Base-by-base conservation (phyloP, 352 stramenopile genomes). In the Pythium sukuiense region DNA sequence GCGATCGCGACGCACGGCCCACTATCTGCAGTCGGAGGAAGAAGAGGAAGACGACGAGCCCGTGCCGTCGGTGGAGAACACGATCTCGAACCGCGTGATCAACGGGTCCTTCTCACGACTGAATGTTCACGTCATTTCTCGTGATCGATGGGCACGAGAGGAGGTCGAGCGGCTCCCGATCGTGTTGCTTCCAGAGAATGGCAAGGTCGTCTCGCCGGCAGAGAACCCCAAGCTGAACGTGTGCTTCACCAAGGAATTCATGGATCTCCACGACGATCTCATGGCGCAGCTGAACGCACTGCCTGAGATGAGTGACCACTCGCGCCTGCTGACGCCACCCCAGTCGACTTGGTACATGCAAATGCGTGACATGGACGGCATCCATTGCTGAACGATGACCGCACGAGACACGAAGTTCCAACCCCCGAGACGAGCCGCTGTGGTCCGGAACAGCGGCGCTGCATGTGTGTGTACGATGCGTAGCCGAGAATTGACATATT, bases 281-380 rank as follows among this genome's bases (percentile, higher is more conserved):
- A 67, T 90, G 30, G 59, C 58, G 32, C 49, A 60, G 11, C 55
- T 75, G 45, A 63, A 77, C 46, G 81, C 77, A 35, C 54, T 93
- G 53, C 63, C 65, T 16, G 73, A 80, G 53, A 62, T 79, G 26
- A n/a, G 41, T 6, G 74, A 77, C 43, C 63, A 73, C 6, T 65
- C 60, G 11, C 78, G 84, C 50, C 79, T 90, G 49, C 76, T 93
- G 13, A 92, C 83, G 52, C 85, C 85, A 45, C 85, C 85, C 27
- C 81, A 83, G 33, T 90, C 85, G 5, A 93, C 85, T 30, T 93
- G 85, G 85, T 80, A 79, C 76, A 92, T 93, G 65, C 85, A 93
- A 61, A 93, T 89, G 79, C 83, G 86, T 35, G 64, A 86, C 75
- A 88, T 93, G 48, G 85, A 93, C 33, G 72, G 58, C 30, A 72